These are phyloP conservation scores for Clonostachys byssicola DNA, from an alignment of 2,329 filamentous ascomycete species.

Conservation along the genomic window DNA sequence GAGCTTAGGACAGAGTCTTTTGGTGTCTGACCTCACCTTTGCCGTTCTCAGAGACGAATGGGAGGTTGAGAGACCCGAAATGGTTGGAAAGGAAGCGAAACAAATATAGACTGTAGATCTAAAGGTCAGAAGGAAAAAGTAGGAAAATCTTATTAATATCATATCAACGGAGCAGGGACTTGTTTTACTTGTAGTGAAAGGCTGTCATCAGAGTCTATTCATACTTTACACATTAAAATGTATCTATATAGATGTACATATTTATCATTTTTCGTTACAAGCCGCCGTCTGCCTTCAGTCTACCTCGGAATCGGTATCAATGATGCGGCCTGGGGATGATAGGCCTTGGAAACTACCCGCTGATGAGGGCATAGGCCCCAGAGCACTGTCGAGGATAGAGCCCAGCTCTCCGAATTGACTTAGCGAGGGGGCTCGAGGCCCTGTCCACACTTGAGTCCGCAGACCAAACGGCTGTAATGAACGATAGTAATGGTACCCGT, in stretches of 20 bases:
- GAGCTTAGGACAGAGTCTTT: conserved; percentile 82
- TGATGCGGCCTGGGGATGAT: conserved; percentile 15
- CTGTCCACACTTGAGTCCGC: conserved; percentile 35
- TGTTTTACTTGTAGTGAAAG: not conserved
- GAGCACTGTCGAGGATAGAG: conserved; percentile 31
- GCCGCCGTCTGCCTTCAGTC: conserved; percentile 12
- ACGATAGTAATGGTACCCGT: conserved; percentile 32
- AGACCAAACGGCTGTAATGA: conserved; percentile 38
- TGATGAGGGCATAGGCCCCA: conserved; percentile 16
- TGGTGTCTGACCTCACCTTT: conserved; percentile 85
- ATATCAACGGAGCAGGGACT: not conserved
- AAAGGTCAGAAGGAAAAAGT: conserved; percentile 1
- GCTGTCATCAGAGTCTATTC: not conserved
- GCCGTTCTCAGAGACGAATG: conserved; percentile 88
- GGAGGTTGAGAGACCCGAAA: conserved; percentile 87
- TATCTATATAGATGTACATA: not conserved
- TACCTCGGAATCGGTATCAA: conserved; percentile 28
- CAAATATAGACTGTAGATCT: conserved; percentile 49
- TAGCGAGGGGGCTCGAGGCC: conserved; percentile 22
- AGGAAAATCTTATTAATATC: not conserved
- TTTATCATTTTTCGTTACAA: not conserved
- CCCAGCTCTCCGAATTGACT: conserved; percentile 42
- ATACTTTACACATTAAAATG: not conserved
- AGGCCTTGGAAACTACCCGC: conserved; percentile 4
- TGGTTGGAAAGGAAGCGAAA: conserved; percentile 81